Evolutionary conservation across 164 flowering plant species (phyloP).

Genomic region (Stephania cephalantha): DNA sequence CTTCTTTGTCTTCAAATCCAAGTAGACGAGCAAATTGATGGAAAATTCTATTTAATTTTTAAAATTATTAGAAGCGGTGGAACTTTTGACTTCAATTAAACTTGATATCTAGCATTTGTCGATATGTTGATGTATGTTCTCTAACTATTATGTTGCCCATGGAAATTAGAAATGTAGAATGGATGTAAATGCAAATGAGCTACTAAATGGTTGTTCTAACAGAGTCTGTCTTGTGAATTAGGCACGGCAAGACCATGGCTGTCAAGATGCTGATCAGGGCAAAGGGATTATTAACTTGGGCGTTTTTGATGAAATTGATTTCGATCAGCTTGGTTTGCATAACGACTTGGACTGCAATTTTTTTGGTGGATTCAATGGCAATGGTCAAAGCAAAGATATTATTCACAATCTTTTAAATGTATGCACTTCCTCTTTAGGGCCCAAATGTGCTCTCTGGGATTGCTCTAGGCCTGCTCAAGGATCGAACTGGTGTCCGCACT

Average conservation of each 20-base stretch:
- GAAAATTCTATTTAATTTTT: not conserved
- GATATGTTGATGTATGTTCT: not conserved
- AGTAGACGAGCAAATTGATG: not conserved
- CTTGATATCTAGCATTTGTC: not conserved
- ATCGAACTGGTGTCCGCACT: conserved; percentile 65
- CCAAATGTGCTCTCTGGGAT: conserved; percentile 98
- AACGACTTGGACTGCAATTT: conserved; percentile 41
- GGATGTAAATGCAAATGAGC: not conserved
- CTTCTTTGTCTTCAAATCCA: not conserved
- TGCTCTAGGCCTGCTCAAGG: conserved; percentile 90
- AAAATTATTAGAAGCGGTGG: not conserved
- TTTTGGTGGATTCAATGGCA: conserved; percentile 31
- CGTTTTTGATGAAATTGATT: conserved; percentile 33
- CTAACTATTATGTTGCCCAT: not conserved
- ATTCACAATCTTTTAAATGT: conserved; percentile 35
- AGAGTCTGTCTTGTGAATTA: conserved; percentile 39
- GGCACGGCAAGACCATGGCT: conserved; percentile 37
- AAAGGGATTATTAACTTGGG: conserved; percentile 31
- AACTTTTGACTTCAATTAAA: not conserved
- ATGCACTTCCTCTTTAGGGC: conserved; percentile 77
- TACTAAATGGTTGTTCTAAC: conserved; percentile 5
- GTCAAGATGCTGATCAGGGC: conserved; percentile 35
- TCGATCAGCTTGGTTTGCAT: conserved; percentile 48
- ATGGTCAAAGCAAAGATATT: conserved; percentile 38
- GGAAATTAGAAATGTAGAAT: not conserved